Conservation (phyloP, 2,329 filamentous ascomycete species). For the Ophiocordyceps camponoti-rufipedis region DNA sequence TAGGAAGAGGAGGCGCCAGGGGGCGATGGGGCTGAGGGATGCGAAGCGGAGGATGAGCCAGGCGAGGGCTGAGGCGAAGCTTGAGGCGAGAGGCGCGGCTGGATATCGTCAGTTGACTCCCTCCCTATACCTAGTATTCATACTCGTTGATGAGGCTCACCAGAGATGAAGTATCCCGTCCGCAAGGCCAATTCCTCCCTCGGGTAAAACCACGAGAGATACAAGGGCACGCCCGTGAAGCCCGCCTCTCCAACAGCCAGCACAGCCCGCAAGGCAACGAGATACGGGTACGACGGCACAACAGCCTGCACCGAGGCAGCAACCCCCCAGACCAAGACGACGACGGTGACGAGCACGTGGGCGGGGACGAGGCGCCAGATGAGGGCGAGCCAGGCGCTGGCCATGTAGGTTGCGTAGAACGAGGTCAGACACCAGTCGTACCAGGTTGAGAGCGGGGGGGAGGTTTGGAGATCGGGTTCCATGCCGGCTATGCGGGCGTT, state of each 20-base stretch:
- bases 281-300: slow-evolving; percentile 42
- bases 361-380: slow-evolving; percentile 42
- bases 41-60: slow-evolving; percentile 60
- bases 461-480: slow-evolving; percentile 38
- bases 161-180: slow-evolving; percentile 74
- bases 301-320: slow-evolving; percentile 56
- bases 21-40: slow-evolving; percentile 46
- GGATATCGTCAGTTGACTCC: not conserved
- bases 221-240: slow-evolving; percentile 45
- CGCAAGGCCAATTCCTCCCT: slow-evolving; percentile 62
- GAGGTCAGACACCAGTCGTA: slow-evolving; percentile 43
- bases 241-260: slow-evolving; percentile 48
- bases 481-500: slow-evolving; percentile 47
- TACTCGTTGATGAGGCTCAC: too few relatives aligned
- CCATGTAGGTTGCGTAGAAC: slow-evolving; percentile 46
- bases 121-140: too few relatives aligned
- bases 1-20: slow-evolving; percentile 75
- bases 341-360: slow-evolving; percentile 37
- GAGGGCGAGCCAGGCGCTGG: slow-evolving; percentile 46
- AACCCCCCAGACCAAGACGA: slow-evolving; percentile 65
- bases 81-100: slow-evolving; percentile 65
- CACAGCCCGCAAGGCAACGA: slow-evolving; percentile 35
- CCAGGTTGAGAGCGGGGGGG: slow-evolving; percentile 23
- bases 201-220: slow-evolving; percentile 46
- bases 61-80: slow-evolving; percentile 59